Evolutionary conservation across 352 stramenopile genomes (phyloP).

Genomic region (Globisporangium polare): DNA sequence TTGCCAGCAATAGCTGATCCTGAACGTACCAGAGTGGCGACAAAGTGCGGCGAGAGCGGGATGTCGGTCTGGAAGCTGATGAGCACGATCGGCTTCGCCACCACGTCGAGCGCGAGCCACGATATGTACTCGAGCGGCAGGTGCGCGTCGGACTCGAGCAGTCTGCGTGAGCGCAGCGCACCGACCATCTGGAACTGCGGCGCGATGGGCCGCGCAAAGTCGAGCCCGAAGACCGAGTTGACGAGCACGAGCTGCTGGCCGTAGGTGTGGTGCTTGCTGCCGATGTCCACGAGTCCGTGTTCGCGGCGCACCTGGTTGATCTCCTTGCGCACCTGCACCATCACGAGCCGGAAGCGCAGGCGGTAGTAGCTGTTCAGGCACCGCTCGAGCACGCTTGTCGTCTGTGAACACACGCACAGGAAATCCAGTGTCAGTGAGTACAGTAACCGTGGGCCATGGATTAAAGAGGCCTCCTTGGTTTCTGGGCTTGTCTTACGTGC

Average conservation of each 20-base stretch:
- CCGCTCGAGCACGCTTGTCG: constrained; percentile 64
- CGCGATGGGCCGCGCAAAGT: constrained; percentile 65
- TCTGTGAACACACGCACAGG: constrained; percentile 28
- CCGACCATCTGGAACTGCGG: constrained; percentile 79
- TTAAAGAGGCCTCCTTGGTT: no score
- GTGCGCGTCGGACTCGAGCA: background rate
- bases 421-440: background rate
- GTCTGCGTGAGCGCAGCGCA: constrained; percentile 36
- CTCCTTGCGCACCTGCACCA: constrained; percentile 57
- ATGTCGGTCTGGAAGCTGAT: constrained; percentile 54
- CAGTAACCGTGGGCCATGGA: no score
- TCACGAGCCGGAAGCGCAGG: constrained; percentile 63
- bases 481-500: constrained; percentile 29
- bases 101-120: constrained; percentile 32
- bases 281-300: constrained; percentile 40
- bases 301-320: constrained; percentile 58
- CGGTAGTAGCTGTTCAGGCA: constrained; percentile 79
- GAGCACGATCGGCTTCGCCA: constrained; percentile 41
- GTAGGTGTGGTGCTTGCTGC: constrained; percentile 52
- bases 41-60: constrained; percentile 47
- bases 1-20: background rate
- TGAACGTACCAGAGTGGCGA: constrained; percentile 44
- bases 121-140: constrained; percentile 32
- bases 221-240: constrained; percentile 82
- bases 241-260: constrained; percentile 66